These are phyloP conservation scores for Cryomyces antarcticus DNA, from an alignment of 495 filamentous ascomycete species.

Conservation along the genomic window DNA sequence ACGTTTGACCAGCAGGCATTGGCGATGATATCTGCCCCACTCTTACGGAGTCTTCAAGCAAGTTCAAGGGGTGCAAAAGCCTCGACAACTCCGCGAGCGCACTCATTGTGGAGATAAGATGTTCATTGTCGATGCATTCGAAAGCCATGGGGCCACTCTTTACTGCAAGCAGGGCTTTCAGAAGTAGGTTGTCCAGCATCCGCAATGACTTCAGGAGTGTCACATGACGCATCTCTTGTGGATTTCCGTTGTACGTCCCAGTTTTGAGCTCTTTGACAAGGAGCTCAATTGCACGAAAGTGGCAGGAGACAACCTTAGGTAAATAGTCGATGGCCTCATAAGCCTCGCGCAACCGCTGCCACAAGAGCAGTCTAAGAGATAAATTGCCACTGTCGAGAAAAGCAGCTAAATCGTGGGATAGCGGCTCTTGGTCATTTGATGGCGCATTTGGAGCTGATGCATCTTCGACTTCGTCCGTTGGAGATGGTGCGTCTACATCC, in stretches of 20 bases:
- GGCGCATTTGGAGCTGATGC: neutral
- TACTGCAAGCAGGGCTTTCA: conserved; percentile 31
- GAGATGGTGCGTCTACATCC: conserved; percentile 8
- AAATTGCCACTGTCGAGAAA: conserved; percentile 67
- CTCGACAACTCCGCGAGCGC: conserved; percentile 45
- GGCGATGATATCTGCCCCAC: conserved; percentile 38
- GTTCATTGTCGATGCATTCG: conserved; percentile 64
- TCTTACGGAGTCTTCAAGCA: conserved; percentile 65
- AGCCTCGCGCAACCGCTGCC: conserved; percentile 69
- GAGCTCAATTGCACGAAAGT: conserved; percentile 64
- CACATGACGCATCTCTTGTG: conserved; percentile 39
- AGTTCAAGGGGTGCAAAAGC: conserved; percentile 53
- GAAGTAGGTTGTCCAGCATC: conserved; percentile 53
- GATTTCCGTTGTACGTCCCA: conserved; percentile 36
- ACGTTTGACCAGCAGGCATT: conserved; percentile 18
- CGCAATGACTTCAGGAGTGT: conserved; percentile 56
- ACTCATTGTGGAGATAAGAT: conserved; percentile 46
- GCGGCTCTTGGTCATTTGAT: conserved; percentile 10
- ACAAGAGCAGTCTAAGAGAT: conserved; percentile 64
- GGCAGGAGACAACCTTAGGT: conserved; percentile 71
- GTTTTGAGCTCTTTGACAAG: conserved; percentile 53
- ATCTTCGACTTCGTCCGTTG: conserved; percentile 23
- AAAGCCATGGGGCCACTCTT: conserved; percentile 24
- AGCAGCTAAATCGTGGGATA: conserved; percentile 25
- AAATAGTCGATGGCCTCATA: conserved; percentile 66